Evolutionary conservation across 2,329 filamentous ascomycete species (phyloP).

Genomic region (Fusarium subtropicale): DNA sequence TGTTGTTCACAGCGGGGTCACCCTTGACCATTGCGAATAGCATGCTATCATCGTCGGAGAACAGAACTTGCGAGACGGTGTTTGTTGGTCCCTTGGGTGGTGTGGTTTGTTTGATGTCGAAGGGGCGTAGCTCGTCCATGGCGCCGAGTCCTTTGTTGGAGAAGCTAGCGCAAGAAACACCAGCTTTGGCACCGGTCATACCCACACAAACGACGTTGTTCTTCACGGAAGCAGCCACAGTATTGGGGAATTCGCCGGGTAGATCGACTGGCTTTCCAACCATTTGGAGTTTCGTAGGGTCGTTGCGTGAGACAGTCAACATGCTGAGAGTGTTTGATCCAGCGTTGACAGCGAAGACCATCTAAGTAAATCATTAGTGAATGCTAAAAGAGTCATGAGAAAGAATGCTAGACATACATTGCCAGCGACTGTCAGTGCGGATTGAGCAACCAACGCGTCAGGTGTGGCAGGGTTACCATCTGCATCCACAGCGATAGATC

Average conservation of each 20-base stretch:
- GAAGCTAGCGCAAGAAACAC: constrained; percentile 59
- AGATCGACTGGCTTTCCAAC: constrained; percentile 58
- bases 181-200: constrained; percentile 57
- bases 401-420: constrained; percentile 52
- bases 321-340: constrained; percentile 65
- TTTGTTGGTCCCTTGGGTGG: constrained; percentile 69
- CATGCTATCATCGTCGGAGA: constrained; percentile 63
- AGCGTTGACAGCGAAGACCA: constrained; percentile 65
- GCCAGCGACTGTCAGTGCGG: constrained; percentile 61
- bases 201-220: constrained; percentile 61
- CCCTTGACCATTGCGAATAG: constrained; percentile 72
- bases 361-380: constrained; percentile 46
- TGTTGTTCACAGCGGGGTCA: constrained; percentile 64
- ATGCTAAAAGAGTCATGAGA: fast-evolving
- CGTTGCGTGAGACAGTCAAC: constrained; percentile 56
- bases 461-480: constrained; percentile 56
- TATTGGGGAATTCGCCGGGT: constrained; percentile 65
- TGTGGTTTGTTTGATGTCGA: constrained; percentile 66
- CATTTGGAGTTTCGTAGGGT: constrained; percentile 59
- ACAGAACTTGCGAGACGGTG: constrained; percentile 70
- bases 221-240: constrained; percentile 60
- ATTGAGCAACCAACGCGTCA: constrained; percentile 65
- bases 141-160: constrained; percentile 52
- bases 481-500: constrained; percentile 55
- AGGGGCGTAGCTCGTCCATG: constrained; percentile 59